Conservation (phyloP, 345 rosid species). For the Euphorbia peplus region DNA sequence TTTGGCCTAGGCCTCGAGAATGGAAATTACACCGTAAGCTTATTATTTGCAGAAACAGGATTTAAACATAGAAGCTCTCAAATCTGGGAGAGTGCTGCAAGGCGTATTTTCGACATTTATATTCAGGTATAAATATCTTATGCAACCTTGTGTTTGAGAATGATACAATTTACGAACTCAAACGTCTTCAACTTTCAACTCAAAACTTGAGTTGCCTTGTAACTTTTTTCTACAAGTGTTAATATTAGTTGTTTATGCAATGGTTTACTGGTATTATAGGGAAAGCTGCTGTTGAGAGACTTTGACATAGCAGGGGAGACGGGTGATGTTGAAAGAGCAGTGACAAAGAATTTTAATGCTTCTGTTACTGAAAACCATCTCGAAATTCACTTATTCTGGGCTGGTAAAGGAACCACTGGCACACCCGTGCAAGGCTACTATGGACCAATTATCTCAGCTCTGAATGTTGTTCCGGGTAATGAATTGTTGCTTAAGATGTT, state of each 20-base stretch:
- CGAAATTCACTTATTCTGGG: conserved; percentile 64
- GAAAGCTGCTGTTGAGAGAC: conserved; percentile 18
- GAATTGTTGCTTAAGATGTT: not conserved
- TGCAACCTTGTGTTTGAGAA: not conserved
- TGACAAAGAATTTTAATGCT: conserved; percentile 28
- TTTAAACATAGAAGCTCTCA: conserved; percentile 27
- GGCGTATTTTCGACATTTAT: conserved; percentile 31
- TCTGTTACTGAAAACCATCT: conserved; percentile 47
- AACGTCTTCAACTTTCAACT: not conserved
- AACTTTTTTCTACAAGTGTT: not conserved
- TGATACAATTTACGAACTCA: not conserved
- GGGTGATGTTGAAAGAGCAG: conserved; percentile 27
- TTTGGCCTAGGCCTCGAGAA: conserved; percentile 39
- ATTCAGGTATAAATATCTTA: conserved; percentile 13
- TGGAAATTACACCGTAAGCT: conserved; percentile 33
- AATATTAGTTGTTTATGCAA: not conserved
- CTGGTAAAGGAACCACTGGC: conserved; percentile 61
- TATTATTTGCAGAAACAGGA: conserved; percentile 51
- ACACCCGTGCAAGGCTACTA: conserved; percentile 46
- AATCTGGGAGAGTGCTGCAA: conserved; percentile 47
- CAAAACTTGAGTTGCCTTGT: not conserved
- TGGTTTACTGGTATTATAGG: conserved; percentile 22
- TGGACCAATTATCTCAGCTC: conserved; percentile 53
- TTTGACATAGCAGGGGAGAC: conserved; percentile 38
- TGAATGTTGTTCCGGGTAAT: conserved; percentile 34